A percentile compares a stretch with the other conserved stretches of the same genome.
phyloP scores from a whole-genome alignment of 1,284 basidiomycete genomes.

The Moesziomyces aphidis region DNA sequence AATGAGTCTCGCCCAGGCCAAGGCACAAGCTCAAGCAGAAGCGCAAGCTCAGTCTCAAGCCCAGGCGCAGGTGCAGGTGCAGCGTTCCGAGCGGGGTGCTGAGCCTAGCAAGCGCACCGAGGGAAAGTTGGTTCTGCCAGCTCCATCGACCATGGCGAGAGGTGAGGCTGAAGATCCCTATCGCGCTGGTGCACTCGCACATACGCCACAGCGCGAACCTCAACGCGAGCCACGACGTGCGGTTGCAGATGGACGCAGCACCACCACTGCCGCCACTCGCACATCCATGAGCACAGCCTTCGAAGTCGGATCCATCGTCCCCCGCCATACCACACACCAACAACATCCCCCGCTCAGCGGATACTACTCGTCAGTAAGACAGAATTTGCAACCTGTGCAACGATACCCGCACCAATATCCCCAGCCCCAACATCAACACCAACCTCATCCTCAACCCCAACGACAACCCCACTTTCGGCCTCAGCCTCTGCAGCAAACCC shows the following conservation, averaged over 20 bases:
- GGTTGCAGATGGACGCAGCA: not conserved
- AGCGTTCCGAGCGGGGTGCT: not conserved
- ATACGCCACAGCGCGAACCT: too few relatives aligned
- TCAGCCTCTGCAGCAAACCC: conserved; percentile 4
- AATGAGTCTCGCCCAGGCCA: conserved; percentile 15
- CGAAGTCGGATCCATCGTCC: conserved; percentile 32
- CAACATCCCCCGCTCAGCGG: conserved; percentile 3
- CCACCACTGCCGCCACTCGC: not conserved
- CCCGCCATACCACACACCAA: conserved; percentile 13
- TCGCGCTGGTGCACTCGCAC: not conserved
- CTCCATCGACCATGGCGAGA: conserved; percentile 13
- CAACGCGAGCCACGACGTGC: not conserved
- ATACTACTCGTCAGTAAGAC: conserved; percentile 12
- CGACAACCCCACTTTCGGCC: not conserved
- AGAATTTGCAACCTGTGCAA: not conserved
- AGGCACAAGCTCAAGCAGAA: conserved; percentile 10
- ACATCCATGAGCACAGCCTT: conserved; percentile 17
- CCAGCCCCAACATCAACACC: not conserved
- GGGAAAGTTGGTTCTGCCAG: conserved; percentile 16
- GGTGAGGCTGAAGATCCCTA: conserved; percentile 20
- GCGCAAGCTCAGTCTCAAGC: not conserved
- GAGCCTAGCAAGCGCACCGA: not conserved
- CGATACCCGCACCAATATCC: not conserved
- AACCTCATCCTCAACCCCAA: not conserved
- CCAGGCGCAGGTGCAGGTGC: not conserved